Base-by-base conservation (phyloP, 805 yeast species). In the Metschnikowia aberdeeniae region DNA sequence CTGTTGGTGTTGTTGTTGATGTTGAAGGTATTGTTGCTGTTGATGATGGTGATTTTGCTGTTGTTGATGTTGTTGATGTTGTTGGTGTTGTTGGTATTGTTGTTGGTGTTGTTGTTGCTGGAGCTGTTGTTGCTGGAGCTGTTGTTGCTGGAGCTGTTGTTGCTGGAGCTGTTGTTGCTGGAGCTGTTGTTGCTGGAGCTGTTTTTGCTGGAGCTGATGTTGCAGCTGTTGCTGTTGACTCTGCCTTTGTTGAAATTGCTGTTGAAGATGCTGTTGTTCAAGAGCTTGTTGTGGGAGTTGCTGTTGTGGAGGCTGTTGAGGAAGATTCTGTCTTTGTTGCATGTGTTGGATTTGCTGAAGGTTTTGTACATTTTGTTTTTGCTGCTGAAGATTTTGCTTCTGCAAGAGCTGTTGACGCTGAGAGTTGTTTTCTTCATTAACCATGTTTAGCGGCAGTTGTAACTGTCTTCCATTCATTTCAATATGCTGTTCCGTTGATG, bases 141-240 rank as follows among this genome's bases (percentile, higher is more conserved):
- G 36, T n/a, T 17, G 42, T 6, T 39, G 29, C 24, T 43, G 42
- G 6, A 29, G 34, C 4, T 30, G 17, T 17, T 17, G 17, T 3
- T 17, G 17, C 17, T 17, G 17, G 24, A 36, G 29, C 5, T 17
- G 17, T 2, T 17, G 17, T 17, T 17, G 17, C 17, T n/a, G n/a
- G n/a, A 17, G 17, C 17, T 17, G 17, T 17, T 17, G 17, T 2
- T 30, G 45, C 20, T 35, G 45, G n/a, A n/a, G 41, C 5, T 37
- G 49, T 31, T 44, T 47, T 24, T 47, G 47, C 7, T 49, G 46
- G 24, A 36, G 29, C 5, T 17, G 17, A 17, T 17, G 17, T 17
- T 17, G 17, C 17, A 17, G 17, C 17, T 17, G 17, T 17, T 17
- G 17, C 2, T 30, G 45, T 29, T 35, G 45, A n/a, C 9, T 12